Percentiles rank a stretch among this genome's conserved stretches.
These are phyloP conservation scores for Rhinocladiella mackenziei DNA, from an alignment of 2,329 filamentous ascomycete genomes.

Conservation along the genomic window DNA sequence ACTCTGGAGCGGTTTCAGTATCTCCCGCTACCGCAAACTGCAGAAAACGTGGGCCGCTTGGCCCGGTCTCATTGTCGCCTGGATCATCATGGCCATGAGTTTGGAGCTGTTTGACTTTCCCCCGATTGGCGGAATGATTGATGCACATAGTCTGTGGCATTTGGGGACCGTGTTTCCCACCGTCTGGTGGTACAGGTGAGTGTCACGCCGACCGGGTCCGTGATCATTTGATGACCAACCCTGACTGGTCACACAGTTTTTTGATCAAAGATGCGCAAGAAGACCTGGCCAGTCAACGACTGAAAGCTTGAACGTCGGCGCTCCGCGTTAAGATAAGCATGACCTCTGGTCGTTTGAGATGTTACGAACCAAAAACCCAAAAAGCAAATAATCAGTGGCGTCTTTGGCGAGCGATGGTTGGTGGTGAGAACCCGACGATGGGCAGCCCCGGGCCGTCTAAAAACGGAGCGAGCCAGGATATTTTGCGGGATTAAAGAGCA, in stretches of 20 bases:
- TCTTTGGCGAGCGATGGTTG: no score
- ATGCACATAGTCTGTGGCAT: slow-evolving; percentile 96
- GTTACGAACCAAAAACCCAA: no score
- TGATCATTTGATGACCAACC: neutral
- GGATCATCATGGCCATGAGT: slow-evolving; percentile 91
- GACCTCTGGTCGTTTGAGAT: no score
- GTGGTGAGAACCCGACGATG: no score
- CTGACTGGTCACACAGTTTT: slow-evolving; percentile 58
- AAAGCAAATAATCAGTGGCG: no score
- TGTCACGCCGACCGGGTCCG: slow-evolving; percentile 56
- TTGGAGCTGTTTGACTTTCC: slow-evolving; percentile 93
- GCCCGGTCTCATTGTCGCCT: slow-evolving; percentile 86
- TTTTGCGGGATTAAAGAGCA: no score
- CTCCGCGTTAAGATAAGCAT: neutral
- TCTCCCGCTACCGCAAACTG: slow-evolving; percentile 66
- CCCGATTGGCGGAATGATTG: slow-evolving; percentile 73
- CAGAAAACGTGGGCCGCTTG: slow-evolving; percentile 76
- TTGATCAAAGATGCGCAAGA: slow-evolving; percentile 79
- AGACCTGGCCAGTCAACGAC: slow-evolving; percentile 67
- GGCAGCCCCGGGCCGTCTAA: no score
- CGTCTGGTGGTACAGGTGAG: slow-evolving; percentile 91
- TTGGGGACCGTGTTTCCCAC: slow-evolving; percentile 84
- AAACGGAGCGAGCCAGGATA: no score
- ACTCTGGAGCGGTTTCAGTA: slow-evolving; percentile 82
- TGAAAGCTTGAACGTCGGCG: slow-evolving; percentile 59